Base-by-base conservation (phyloP, 2,329 filamentous ascomycete genomes). In the Chrysosporium queenslandicum region DNA sequence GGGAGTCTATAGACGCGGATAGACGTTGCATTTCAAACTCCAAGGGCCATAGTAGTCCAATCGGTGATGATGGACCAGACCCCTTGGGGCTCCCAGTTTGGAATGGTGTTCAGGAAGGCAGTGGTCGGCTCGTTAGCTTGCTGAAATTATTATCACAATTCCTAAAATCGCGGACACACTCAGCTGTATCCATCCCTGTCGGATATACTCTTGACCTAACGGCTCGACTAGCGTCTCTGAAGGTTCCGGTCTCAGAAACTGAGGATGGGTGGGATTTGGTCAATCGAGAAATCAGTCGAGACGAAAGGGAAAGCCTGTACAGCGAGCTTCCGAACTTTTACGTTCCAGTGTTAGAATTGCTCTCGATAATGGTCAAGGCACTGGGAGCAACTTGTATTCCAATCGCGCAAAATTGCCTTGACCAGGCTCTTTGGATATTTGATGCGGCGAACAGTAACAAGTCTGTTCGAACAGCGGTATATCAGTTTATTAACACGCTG, bases 241-340 rank as follows among this genome's bases (percentile, higher is more conserved):
- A 77, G 64, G 58, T 80, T 66, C 66, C 79, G 58, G 52, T 74
- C 60, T 59, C 68, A 46, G 58, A 74, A 62, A 63, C 71, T 66
- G 55, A 63, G 23, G 66, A 18, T 71, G 71, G 58, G 71, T 80
- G n/a, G 79, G 83, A 55, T 74, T 11, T 49, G 9, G 32, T 82
- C 54, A 90, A 89, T 59, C 75, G 82, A 6, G 83, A 87, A 56
- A 80, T 92, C 56, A 77, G 82, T 29, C 80, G 85, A 55, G 86
- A 94, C 46, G 91, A 96, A 68, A 83, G 84, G 55, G 87, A 94
- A 50, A 80, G 83, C 41, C 75, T 96, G 2, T 90, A 86, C 79
- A 72, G 77, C 43, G 74, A 80, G 16, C 74, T 96, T 9, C 86
- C 90, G 3, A 74, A 78, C 8, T 78, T 96, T 36, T 88, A 96